Percentiles rank a stretch among this genome's conserved stretches.
Conservation (phyloP, 495 filamentous ascomycete genomes). For the Ramalina peruviana region DNA sequence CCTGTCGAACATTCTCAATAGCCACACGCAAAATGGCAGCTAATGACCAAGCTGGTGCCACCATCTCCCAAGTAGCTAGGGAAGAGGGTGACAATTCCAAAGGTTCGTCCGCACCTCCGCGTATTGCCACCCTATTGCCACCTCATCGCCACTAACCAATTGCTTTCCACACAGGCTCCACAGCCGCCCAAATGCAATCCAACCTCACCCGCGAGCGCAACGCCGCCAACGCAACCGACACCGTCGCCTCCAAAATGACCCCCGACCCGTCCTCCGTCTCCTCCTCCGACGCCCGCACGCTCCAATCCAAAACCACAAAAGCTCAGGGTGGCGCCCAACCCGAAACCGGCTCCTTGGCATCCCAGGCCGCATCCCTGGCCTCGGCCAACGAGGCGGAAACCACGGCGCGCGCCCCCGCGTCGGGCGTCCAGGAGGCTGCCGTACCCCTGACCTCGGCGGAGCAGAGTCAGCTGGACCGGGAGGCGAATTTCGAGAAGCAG, state of each 20-base stretch:
- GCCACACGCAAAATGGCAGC: slow-evolving; percentile 3
- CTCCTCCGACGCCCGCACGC: slow-evolving; percentile 16
- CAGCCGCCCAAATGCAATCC: slow-evolving; percentile 24
- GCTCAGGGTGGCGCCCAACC: slow-evolving; percentile 11
- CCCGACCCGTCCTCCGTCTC: slow-evolving; percentile 9
- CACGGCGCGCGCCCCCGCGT: background rate
- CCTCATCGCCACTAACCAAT: background rate
- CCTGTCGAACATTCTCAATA: background rate
- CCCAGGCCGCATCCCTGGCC: slow-evolving; percentile 7
- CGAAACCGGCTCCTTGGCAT: background rate
- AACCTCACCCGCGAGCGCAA: slow-evolving; percentile 17
- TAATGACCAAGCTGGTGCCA: slow-evolving; percentile 7
- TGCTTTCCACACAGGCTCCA: slow-evolving; percentile 8
- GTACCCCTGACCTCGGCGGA: background rate
- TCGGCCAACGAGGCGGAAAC: slow-evolving; percentile 8
- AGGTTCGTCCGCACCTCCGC: slow-evolving; percentile 3
- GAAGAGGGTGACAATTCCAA: slow-evolving; percentile 20
- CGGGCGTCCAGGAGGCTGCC: background rate
- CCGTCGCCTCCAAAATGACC: slow-evolving; percentile 7
- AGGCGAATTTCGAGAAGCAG: slow-evolving; percentile 17
- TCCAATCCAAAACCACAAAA: slow-evolving; percentile 19
- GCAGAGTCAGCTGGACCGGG: slow-evolving; percentile 19
- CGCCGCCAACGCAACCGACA: slow-evolving; percentile 1
- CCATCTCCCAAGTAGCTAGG: slow-evolving; percentile 21
- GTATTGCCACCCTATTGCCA: background rate